A percentile compares a stretch with the other conserved stretches of the same genome.
These are phyloP conservation scores for Albizia julibrissin DNA, from an alignment of 306 rosid species.

Conservation along the genomic window DNA sequence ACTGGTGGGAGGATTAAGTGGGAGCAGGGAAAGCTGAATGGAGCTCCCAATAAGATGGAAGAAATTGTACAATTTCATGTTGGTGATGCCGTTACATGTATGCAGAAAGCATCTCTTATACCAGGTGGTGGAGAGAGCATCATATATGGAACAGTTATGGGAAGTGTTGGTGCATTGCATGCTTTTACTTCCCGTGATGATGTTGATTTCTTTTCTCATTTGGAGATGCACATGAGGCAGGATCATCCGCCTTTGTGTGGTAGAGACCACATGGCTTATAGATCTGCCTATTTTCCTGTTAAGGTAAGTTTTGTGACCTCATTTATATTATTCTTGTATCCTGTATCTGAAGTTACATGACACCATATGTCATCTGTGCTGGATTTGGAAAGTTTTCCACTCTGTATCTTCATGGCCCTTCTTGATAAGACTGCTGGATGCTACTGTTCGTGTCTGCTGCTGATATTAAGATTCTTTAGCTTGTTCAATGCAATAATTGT, in stretches of 20 bases:
- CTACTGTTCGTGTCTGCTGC: background rate
- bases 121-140: constrained; percentile 97
- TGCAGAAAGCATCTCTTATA: constrained; percentile 96
- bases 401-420: constrained; percentile 11
- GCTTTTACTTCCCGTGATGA: constrained; percentile 97
- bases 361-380: constrained; percentile 16
- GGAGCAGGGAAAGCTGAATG: constrained; percentile 96
- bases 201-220: constrained; percentile 93
- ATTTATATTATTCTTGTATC: constrained; percentile 17
- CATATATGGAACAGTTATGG: constrained; percentile 92
- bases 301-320: constrained; percentile 57
- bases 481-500: background rate
- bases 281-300: constrained; percentile 96
- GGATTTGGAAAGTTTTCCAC: background rate
- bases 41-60: constrained; percentile 95
- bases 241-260: constrained; percentile 96
- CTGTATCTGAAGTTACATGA: constrained; percentile 12
- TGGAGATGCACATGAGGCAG: constrained; percentile 99
- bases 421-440: background rate
- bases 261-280: constrained; percentile 96
- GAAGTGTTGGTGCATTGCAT: constrained; percentile 91
- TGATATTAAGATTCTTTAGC: background rate
- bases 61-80: constrained; percentile 93
- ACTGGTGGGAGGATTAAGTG: constrained; percentile 97
- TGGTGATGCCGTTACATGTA: constrained; percentile 75